These are phyloP conservation scores for Senna tora DNA, from an alignment of 306 rosid genomes.

Conservation along the genomic window DNA sequence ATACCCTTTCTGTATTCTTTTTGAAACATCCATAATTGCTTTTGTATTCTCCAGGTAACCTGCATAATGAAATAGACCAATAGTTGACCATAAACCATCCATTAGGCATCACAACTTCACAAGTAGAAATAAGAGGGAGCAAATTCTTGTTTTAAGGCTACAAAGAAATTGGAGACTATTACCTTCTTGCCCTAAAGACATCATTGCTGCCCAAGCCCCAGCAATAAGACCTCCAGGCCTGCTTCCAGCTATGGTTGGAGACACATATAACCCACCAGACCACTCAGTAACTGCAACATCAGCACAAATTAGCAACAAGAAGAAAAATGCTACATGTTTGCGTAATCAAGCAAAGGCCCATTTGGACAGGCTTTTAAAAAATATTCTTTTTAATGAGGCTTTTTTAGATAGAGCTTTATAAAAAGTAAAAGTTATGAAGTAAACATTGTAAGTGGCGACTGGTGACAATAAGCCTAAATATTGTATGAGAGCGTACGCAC, in stretches of 20 bases:
- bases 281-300: constrained; percentile 85
- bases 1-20: constrained; percentile 77
- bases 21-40: constrained; percentile 80
- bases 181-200: constrained; percentile 93
- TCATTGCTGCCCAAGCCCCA: constrained; percentile 99
- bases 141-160: constrained; percentile 21
- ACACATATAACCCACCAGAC: constrained; percentile 95
- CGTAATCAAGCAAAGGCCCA: constrained; percentile 9
- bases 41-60: constrained; percentile 88
- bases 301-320: constrained; percentile 21
- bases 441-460: no score
- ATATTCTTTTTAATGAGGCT: no score
- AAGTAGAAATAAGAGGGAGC: constrained; percentile 21
- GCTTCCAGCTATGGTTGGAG: constrained; percentile 98
- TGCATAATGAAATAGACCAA: constrained; percentile 42
- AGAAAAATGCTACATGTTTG: constrained; percentile 35
- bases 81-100: constrained; percentile 32
- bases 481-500: background rate
- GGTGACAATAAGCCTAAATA: no score
- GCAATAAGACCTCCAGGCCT: constrained; percentile 93
- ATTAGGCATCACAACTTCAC: constrained; percentile 26
- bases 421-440: no score
- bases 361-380: no score
- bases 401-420: no score
- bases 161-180: constrained; percentile 12